Evolutionary conservation across 1,139 yeast genomes (phyloP).

Genomic region (Ogataea hybrid): DNA sequence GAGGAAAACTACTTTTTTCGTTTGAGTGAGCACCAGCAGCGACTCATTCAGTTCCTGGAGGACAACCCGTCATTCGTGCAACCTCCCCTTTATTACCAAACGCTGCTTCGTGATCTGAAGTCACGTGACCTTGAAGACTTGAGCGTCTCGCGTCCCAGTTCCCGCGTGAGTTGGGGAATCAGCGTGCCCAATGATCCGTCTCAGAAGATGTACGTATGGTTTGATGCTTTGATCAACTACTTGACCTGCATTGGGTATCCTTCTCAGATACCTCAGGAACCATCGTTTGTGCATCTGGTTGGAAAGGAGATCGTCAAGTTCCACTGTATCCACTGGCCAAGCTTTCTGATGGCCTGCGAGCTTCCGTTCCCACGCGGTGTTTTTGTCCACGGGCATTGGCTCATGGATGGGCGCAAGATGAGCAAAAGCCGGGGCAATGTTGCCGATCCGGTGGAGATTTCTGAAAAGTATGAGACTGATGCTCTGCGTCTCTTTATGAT

Average conservation of each 20-base stretch:
- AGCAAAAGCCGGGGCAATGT: conserved; percentile 92
- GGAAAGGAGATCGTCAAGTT: conserved; percentile 91
- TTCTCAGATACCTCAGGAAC: conserved; percentile 40
- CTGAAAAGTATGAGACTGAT: conserved; percentile 66
- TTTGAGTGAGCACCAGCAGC: conserved; percentile 56
- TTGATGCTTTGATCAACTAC: conserved; percentile 89
- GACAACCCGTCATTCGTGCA: conserved; percentile 55
- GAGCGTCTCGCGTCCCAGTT: conserved; percentile 79
- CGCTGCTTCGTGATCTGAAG: conserved; percentile 57
- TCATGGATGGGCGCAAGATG: conserved; percentile 87
- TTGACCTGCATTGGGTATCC: conserved; percentile 68
- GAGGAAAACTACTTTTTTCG: conserved; percentile 89
- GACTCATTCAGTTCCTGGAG: conserved; percentile 48
- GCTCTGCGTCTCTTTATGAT: conserved; percentile 72
- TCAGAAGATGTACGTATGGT: conserved; percentile 94
- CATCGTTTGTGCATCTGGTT: conserved; percentile 64
- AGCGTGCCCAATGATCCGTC: conserved; percentile 76
- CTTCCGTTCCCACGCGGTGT: conserved; percentile 68
- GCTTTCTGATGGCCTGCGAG: conserved; percentile 80
- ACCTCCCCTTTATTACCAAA: conserved; percentile 58
- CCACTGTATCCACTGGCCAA: conserved; percentile 95
- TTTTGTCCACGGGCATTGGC: conserved; percentile 94
- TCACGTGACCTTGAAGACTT: conserved; percentile 55
- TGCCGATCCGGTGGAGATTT: conserved; percentile 78
- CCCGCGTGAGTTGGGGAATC: conserved; percentile 86